Percentiles rank a stretch among this genome's conserved stretches.
Evolutionary conservation across 768 basidiomycete genomes (phyloP).

Genomic region (Naganishia vaughanmartiniae): DNA sequence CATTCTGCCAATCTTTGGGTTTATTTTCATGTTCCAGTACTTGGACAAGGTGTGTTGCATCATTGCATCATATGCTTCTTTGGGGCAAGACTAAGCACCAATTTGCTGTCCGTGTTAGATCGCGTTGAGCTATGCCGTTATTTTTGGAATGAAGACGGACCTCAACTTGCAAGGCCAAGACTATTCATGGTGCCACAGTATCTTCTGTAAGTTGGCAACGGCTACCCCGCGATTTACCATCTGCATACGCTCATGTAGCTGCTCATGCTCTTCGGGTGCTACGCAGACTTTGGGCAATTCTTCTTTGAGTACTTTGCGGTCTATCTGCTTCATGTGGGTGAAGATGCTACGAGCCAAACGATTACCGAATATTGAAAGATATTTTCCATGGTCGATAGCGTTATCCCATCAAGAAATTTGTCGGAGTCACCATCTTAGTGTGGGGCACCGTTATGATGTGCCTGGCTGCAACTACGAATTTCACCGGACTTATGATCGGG

Average conservation of each 20-base stretch:
- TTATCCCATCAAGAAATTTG: constrained; percentile 15
- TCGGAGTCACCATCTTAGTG: constrained; percentile 4
- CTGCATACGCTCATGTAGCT: not conserved
- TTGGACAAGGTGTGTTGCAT: constrained; percentile 18
- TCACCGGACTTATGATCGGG: constrained; percentile 1
- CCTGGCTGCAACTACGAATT: constrained; percentile 18
- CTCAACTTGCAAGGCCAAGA: constrained; percentile 26
- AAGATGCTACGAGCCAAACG: not conserved
- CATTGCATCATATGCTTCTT: not conserved
- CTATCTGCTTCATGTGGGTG: constrained; percentile 11
- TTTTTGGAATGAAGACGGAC: constrained; percentile 30
- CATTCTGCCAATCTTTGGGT: constrained; percentile 21
- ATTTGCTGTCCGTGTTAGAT: not conserved
- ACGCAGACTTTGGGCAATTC: constrained; percentile 19
- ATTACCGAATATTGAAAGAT: not conserved
- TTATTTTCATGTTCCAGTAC: constrained; percentile 25
- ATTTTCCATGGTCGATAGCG: not conserved
- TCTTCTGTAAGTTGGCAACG: constrained; percentile 23
- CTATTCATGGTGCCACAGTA: constrained; percentile 14
- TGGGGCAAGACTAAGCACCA: too few relatives aligned
- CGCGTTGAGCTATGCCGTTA: constrained; percentile 25
- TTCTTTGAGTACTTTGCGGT: constrained; percentile 19
- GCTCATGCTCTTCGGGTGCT: not conserved
- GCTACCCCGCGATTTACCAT: too few relatives aligned
- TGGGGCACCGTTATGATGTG: constrained; percentile 21